Evolutionary conservation across 2,329 filamentous ascomycete species (phyloP).

Genomic region (Xylariomycetidae sp.): DNA sequence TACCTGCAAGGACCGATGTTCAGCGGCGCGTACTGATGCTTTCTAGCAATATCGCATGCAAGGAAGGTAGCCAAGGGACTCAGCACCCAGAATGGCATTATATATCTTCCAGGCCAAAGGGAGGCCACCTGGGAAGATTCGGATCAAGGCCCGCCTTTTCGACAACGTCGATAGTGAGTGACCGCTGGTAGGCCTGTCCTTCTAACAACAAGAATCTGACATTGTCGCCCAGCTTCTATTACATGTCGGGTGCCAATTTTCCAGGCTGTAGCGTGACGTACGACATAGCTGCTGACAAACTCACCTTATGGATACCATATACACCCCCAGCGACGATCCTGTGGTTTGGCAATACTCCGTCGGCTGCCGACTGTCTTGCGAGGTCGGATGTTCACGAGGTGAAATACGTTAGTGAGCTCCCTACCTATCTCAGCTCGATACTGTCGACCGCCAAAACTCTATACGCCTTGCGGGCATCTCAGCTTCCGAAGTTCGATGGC

Average conservation of each 20-base stretch:
- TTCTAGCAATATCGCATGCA: slow-evolving; percentile 51
- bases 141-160: slow-evolving; percentile 51
- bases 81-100: slow-evolving; percentile 43
- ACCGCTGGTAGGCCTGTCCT: neutral
- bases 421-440: slow-evolving; percentile 44
- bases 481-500: slow-evolving; percentile 32
- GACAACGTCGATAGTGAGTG: slow-evolving; percentile 55
- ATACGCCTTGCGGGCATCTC: slow-evolving; percentile 41
- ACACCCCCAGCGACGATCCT: slow-evolving; percentile 58
- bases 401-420: slow-evolving; percentile 47
- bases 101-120: slow-evolving; percentile 51
- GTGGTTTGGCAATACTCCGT: slow-evolving; percentile 60
- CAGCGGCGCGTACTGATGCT: neutral
- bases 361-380: slow-evolving; percentile 54
- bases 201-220: slow-evolving; percentile 5
- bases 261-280: slow-evolving; percentile 53
- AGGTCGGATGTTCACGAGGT: slow-evolving; percentile 69
- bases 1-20: too few relatives aligned
- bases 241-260: slow-evolving; percentile 51
- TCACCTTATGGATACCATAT: slow-evolving; percentile 71
- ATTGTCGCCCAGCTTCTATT: slow-evolving; percentile 48
- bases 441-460: slow-evolving; percentile 38
- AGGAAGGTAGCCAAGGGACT: slow-evolving; percentile 50
- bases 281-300: slow-evolving; percentile 52
- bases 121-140: slow-evolving; percentile 53